phyloP scores from a whole-genome alignment of 177 flowering plant species.

The Tripterygium wilfordii region DNA sequence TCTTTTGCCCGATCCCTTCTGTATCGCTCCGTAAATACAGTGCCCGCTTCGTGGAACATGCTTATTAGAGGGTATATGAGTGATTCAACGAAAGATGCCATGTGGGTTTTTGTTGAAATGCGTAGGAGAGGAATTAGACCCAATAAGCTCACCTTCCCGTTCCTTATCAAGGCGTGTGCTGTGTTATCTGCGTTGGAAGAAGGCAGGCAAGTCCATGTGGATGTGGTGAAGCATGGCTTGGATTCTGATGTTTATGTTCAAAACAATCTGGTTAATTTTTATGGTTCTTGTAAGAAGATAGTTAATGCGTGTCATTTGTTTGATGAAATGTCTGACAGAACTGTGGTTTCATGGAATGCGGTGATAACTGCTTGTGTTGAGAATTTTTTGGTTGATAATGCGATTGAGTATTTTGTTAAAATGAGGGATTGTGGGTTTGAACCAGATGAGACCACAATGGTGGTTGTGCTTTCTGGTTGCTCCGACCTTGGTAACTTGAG shows the following conservation, averaged over 20 bases:
- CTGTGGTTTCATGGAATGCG: constrained; percentile 67
- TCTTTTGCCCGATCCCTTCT: constrained; percentile 32
- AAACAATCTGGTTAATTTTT: constrained; percentile 55
- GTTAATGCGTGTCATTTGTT: constrained; percentile 44
- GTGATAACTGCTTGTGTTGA: constrained; percentile 46
- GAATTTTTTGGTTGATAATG: constrained; percentile 30
- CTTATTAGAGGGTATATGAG: constrained; percentile 47
- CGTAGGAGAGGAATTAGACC: constrained; percentile 28
- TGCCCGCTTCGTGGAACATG: constrained; percentile 48
- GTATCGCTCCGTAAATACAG: constrained; percentile 10
- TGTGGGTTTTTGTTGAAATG: constrained; percentile 30
- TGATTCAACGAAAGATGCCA: constrained; percentile 28
- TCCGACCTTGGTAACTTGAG: constrained; percentile 55
- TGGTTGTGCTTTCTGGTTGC: constrained; percentile 59
- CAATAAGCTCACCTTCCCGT: constrained; percentile 54
- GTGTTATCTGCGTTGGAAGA: constrained; percentile 21
- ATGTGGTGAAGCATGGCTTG: constrained; percentile 44
- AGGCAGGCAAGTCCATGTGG: constrained; percentile 55
- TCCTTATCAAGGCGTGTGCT: constrained; percentile 62
- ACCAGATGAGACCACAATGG: constrained; percentile 71
- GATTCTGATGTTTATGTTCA: constrained; percentile 47
- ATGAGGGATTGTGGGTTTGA: constrained; percentile 44
- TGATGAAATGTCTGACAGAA: constrained; percentile 50
- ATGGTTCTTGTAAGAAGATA: constrained; percentile 50
- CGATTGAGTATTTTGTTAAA: constrained; percentile 28